Evolutionary conservation across 768 basidiomycete species (phyloP).

Genomic region (Harrya chromipes): DNA sequence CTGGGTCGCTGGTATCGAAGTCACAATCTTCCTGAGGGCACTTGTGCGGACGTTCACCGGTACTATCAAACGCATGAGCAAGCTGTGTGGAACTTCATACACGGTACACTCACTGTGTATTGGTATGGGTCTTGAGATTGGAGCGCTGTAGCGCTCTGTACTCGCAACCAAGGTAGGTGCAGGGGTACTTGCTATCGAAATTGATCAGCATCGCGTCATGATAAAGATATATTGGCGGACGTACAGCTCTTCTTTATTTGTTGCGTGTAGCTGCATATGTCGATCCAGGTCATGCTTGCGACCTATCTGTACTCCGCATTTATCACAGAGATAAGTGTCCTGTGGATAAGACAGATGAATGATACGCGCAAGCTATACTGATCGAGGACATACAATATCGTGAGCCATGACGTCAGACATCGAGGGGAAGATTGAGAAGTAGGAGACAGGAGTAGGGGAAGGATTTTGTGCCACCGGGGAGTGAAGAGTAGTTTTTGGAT

Average conservation of each 20-base stretch:
- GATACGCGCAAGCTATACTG: not conserved
- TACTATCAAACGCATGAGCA: slow-evolving; percentile 10
- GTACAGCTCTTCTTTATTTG: slow-evolving; percentile 24
- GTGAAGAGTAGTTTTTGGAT: slow-evolving; percentile 1
- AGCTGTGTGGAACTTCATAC: not conserved
- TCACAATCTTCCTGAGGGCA: slow-evolving; percentile 18
- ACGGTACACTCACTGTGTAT: slow-evolving; percentile 27
- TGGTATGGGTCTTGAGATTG: slow-evolving; percentile 27
- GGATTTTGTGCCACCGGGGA: not conserved
- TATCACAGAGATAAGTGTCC: slow-evolving; percentile 4
- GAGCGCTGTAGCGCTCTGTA: slow-evolving; percentile 27
- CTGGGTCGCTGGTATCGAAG: slow-evolving; percentile 17
- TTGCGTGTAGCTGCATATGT: slow-evolving; percentile 25
- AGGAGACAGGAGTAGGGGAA: not conserved
- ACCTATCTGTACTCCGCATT: slow-evolving; percentile 16
- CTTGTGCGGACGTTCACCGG: slow-evolving; percentile 4
- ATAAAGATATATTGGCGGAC: not conserved
- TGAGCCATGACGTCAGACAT: too few relatives aligned
- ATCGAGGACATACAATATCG: slow-evolving; percentile 4
- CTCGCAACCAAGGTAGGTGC: slow-evolving; percentile 18
- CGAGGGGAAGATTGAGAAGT: not conserved
- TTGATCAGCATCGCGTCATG: not conserved
- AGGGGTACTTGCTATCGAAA: slow-evolving; percentile 22
- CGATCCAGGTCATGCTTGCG: slow-evolving; percentile 27
- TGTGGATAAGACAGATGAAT: slow-evolving; percentile 5